These are phyloP conservation scores for Hericium erinaceus DNA, from an alignment of 768 basidiomycete genomes.

Conservation along the genomic window DNA sequence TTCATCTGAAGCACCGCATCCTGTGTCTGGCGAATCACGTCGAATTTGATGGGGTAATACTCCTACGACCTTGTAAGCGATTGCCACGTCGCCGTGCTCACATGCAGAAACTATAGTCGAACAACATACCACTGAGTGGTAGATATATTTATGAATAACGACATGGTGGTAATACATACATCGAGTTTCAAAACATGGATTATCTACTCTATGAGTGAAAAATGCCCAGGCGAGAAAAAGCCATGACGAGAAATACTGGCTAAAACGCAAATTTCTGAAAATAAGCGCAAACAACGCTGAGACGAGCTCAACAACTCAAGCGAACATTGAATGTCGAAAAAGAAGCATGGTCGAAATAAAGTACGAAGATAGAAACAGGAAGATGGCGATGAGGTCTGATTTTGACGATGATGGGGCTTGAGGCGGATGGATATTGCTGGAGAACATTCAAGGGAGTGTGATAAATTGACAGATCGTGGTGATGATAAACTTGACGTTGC, in stretches of 20 bases:
- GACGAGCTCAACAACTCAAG: no score
- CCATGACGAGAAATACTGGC: no score
- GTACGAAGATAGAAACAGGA: background rate
- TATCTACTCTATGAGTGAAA: background rate
- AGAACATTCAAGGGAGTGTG: background rate
- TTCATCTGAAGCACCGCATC: no score
- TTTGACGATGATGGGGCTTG: background rate
- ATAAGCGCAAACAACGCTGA: no score
- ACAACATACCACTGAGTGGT: background rate
- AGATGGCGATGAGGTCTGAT: background rate
- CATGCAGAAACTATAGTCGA: background rate
- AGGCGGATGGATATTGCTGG: background rate
- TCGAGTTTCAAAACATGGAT: background rate
- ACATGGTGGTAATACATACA: background rate
- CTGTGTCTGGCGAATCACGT: no score
- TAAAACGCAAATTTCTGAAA: no score
- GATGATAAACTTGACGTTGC: background rate
- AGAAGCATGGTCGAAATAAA: background rate
- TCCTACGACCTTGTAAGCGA: background rate
- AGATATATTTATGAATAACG: background rate
- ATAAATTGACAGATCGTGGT: background rate
- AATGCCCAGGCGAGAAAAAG: background rate
- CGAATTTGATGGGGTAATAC: no score
- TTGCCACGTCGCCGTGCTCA: background rate
- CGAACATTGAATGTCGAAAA: background rate